Base-by-base conservation (phyloP, 2,329 filamentous ascomycete genomes). In the Diaporthe helianthi region DNA sequence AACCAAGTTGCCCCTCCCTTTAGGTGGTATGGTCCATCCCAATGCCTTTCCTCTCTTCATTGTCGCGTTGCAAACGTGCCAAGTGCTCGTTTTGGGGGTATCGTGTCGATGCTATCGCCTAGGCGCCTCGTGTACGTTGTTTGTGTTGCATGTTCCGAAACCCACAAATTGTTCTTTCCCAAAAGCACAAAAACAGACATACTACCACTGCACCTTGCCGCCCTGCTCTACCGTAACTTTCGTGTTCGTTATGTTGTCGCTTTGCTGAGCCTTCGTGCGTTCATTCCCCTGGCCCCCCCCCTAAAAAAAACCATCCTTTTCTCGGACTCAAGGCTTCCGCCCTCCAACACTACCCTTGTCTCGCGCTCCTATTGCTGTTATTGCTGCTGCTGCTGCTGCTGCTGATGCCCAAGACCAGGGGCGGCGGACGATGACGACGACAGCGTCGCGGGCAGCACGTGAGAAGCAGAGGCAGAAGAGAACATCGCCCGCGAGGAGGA, bases 71-170 rank as follows among this genome's bases (percentile, higher is more conserved):
- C 31, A 17, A 24, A 29, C 54, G 36, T 44, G 4, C 36, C n/a
- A 31, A 29, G 2, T 29, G 24, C 54, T 44, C 17, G 24, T 60
- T 46, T 60, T 26, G 38, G 55, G 55, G 55, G 55, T 60, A 60
- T 60, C 55, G 55, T 60, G 46, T 60, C 55, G 38, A 46, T 60
- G 55, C 26, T 46, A 31, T 60, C 55, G 55, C 55, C 24, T 31
- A 60, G 55, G 38, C 55, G 55, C 55, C 55, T 60, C 55, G 55
- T 60, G 26, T 60, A 60, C 36, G 54, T 60, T 60, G 19, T 15
- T 15, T 19, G 10, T 44, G 38, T 60, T 46, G 55, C 55, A 33
- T 46, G 38, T 33, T 33, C 15, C 13, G 38, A 60, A 60, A 46
- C 22, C 55, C 55, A 31, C 36, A 38, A 38, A 4, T 13, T 38